Percentiles rank a stretch among this genome's conserved stretches.
Evolutionary conservation across 2,329 filamentous ascomycete genomes (phyloP).

Genomic region (Raffaelea arxii): DNA sequence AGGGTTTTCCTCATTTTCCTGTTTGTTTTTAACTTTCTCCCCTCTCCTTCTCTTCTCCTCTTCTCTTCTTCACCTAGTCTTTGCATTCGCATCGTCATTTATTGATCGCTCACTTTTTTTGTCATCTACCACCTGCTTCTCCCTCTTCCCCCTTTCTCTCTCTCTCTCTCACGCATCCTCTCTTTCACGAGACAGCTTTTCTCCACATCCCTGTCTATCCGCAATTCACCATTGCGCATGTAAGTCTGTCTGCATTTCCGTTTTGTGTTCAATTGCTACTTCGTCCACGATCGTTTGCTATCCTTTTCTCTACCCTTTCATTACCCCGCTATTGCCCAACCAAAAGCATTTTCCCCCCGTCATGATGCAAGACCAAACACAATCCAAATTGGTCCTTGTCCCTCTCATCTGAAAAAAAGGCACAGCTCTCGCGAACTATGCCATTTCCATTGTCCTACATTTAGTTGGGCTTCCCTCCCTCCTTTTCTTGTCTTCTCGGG

Average conservation of each 20-base stretch:
- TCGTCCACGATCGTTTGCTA: neutral
- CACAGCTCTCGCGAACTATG: too few relatives aligned
- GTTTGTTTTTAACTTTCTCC: too few relatives aligned
- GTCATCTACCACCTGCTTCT: neutral
- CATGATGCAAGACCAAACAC: too few relatives aligned
- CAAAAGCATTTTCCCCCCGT: too few relatives aligned
- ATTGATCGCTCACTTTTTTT: neutral
- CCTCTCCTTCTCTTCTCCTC: neutral
- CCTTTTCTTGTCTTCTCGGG: too few relatives aligned
- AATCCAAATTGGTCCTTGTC: too few relatives aligned
- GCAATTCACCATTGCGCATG: too few relatives aligned
- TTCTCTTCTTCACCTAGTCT: neutral
- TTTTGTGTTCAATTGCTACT: neutral
- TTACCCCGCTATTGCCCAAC: neutral
- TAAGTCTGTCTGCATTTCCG: too few relatives aligned
- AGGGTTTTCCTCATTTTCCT: too few relatives aligned
- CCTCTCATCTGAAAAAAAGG: too few relatives aligned
- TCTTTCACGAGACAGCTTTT: neutral
- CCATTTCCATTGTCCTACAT: too few relatives aligned
- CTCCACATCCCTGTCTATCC: neutral
- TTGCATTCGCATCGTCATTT: neutral
- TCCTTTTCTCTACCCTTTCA: neutral
- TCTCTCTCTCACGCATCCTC: neutral
- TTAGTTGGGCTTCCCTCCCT: too few relatives aligned
- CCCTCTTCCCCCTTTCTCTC: neutral